phyloP scores from a whole-genome alignment of 768 basidiomycete species.

The Mycena galopus region DNA sequence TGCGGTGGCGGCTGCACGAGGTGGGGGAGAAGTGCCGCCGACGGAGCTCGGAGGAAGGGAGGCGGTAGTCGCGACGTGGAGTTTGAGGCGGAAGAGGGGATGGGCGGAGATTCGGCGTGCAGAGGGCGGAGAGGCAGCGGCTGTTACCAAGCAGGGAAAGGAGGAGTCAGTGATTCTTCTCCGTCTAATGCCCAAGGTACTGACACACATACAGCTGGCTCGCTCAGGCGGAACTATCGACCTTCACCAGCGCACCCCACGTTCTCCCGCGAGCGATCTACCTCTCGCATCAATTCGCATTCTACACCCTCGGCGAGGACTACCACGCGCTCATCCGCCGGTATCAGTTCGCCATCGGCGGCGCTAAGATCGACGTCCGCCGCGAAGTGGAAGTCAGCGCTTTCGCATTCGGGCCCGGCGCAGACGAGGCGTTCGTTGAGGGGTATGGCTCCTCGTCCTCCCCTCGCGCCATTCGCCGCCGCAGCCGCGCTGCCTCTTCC shows the following conservation, averaged over 20 bases:
- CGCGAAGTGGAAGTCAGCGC: slow-evolving; percentile 78
- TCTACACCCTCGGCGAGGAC: slow-evolving; percentile 80
- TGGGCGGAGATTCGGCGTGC: slow-evolving; percentile 67
- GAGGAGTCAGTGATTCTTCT: slow-evolving; percentile 49
- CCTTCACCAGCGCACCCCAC: slow-evolving; percentile 67
- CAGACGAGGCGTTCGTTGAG: slow-evolving; percentile 64
- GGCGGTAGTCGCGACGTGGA: slow-evolving; percentile 73
- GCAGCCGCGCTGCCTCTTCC: slow-evolving; percentile 54
- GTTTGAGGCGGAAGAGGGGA: slow-evolving; percentile 62
- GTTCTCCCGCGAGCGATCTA: slow-evolving; percentile 84
- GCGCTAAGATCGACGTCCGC: slow-evolving; percentile 76
- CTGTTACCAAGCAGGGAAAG: slow-evolving; percentile 31
- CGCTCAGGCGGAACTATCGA: slow-evolving; percentile 87
- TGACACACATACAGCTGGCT: slow-evolving; percentile 64
- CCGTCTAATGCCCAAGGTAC: neutral
- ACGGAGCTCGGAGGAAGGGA: slow-evolving; percentile 55
- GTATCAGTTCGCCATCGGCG: slow-evolving; percentile 70
- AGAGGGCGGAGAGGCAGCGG: slow-evolving; percentile 27
- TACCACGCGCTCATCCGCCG: slow-evolving; percentile 83
- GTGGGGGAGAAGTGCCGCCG: neutral
- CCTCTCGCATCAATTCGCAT: slow-evolving; percentile 87
- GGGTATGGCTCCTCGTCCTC: slow-evolving; percentile 53
- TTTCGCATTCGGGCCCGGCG: slow-evolving; percentile 47
- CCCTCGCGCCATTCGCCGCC: slow-evolving; percentile 52
- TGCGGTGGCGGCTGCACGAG: slow-evolving; percentile 13